Conservation (phyloP, 345 rosid species). For the Acer campestre region DNA sequence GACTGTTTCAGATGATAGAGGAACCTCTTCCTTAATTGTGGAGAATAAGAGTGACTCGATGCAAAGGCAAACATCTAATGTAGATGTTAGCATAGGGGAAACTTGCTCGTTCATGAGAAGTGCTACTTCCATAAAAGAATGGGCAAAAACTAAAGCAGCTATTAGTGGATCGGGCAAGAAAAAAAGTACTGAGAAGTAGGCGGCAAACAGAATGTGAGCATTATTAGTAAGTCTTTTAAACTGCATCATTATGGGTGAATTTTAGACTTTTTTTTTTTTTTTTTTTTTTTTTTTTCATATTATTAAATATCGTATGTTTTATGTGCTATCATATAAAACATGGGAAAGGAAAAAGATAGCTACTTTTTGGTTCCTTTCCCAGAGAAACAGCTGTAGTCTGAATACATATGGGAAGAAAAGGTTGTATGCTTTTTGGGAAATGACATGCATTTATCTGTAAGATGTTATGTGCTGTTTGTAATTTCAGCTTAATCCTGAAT, state of each 20-base stretch:
- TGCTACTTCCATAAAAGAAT: slow-evolving; percentile 69
- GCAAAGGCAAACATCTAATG: slow-evolving; percentile 14
- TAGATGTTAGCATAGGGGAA: slow-evolving; percentile 39
- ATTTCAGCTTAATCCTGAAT: background rate
- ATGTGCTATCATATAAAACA: no score
- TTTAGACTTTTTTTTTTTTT: background rate
- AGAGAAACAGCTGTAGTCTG: background rate
- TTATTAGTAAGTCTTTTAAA: background rate
- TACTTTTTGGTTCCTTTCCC: background rate
- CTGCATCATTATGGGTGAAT: no score
- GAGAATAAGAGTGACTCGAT: slow-evolving; percentile 26
- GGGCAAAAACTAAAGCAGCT: slow-evolving; percentile 69
- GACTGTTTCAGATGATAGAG: slow-evolving; percentile 14
- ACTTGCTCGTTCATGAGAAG: slow-evolving; percentile 77
- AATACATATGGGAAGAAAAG: background rate
- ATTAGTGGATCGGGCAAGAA: slow-evolving; percentile 51
- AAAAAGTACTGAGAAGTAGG: slow-evolving; percentile 34
- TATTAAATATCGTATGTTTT: background rate
- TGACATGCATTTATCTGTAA: background rate
- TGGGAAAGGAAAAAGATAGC: background rate
- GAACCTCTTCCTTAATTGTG: slow-evolving; percentile 22
- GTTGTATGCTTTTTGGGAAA: background rate
- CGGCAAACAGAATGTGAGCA: background rate
- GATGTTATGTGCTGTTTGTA: background rate
- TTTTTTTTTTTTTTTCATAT: no score